phyloP scores from a whole-genome alignment of 1,284 basidiomycete genomes.

The Fomes fomentarius region DNA sequence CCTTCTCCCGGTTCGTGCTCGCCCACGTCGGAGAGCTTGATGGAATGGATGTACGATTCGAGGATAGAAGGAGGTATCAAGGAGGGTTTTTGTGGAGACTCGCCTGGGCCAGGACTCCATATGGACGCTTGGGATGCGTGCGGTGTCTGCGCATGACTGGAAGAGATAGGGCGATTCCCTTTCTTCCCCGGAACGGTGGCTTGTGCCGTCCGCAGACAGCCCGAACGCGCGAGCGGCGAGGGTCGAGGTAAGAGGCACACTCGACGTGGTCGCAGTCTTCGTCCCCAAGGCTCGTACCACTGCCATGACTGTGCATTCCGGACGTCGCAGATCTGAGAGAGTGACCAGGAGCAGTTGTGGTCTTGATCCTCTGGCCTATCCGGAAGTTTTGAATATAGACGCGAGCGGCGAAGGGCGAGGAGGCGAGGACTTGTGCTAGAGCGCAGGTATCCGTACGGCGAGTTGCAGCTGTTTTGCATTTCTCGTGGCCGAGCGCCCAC shows the following conservation, averaged over 20 bases:
- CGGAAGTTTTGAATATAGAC: constrained; percentile 78
- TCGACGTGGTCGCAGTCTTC: constrained; percentile 81
- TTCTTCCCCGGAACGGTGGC: constrained; percentile 49
- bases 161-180: constrained; percentile 51
- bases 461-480: constrained; percentile 36
- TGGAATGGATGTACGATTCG: constrained; percentile 39
- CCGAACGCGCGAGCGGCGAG: constrained; percentile 41
- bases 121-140: constrained; percentile 52
- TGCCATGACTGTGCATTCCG: constrained; percentile 28
- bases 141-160: constrained; percentile 35
- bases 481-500: too few species aligned
- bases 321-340: constrained; percentile 23
- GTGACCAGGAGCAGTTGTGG: constrained; percentile 15
- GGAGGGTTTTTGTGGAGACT: constrained; percentile 26
- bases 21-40: constrained; percentile 64
- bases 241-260: constrained; percentile 60
- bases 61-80: constrained; percentile 19
- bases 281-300: constrained; percentile 28
- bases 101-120: constrained; percentile 35
- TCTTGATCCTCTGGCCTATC: constrained; percentile 58
- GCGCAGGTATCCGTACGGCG: constrained; percentile 41
- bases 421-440: constrained; percentile 56
- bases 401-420: constrained; percentile 77
- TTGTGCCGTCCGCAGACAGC: constrained; percentile 38
- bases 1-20: constrained; percentile 47